Percentiles rank a stretch among this genome's conserved stretches.
Evolutionary conservation across 805 yeast genomes (phyloP).

Genomic region (Starmera amethionina): DNA sequence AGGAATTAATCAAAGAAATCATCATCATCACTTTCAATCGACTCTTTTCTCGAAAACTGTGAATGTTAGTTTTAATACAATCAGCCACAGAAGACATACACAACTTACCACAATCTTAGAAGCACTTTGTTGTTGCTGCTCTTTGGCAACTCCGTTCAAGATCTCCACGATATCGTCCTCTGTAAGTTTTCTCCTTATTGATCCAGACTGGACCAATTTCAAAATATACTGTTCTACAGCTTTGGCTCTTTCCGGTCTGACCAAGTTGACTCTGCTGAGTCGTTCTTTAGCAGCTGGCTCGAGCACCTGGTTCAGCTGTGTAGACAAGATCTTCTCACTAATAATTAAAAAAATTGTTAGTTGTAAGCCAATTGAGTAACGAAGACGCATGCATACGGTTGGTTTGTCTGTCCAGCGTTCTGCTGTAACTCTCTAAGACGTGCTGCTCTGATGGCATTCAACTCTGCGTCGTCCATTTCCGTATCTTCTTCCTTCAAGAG

Average conservation of each 20-base stretch:
- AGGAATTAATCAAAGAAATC: conserved; percentile 33
- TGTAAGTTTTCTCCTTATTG: conserved; percentile 57
- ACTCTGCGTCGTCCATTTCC: conserved; percentile 75
- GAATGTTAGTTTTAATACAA: neutral
- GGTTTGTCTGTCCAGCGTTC: conserved; percentile 28
- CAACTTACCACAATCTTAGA: conserved; percentile 43
- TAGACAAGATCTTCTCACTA: neutral
- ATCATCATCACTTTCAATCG: conserved; percentile 22
- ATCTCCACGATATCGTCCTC: conserved; percentile 80
- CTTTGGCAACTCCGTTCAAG: conserved; percentile 72
- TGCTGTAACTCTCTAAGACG: conserved; percentile 75
- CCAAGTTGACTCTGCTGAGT: conserved; percentile 75
- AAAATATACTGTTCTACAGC: conserved; percentile 78
- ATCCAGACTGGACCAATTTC: conserved; percentile 68
- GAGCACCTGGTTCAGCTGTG: conserved; percentile 53
- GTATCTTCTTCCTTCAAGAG: neutral
- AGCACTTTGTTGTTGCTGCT: conserved; percentile 51
- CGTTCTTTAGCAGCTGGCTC: conserved; percentile 84
- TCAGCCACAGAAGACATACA: no score
- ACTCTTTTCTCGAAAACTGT: conserved; percentile 14
- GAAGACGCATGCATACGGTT: conserved; percentile 4
- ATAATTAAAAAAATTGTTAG: neutral
- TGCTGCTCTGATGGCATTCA: conserved; percentile 89
- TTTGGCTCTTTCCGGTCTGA: conserved; percentile 82
- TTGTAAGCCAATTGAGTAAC: neutral